Percentiles rank a stretch among this genome's conserved stretches.
Conservation (phyloP, 2,329 filamentous ascomycete genomes). For the Ophiostoma ips region DNA sequence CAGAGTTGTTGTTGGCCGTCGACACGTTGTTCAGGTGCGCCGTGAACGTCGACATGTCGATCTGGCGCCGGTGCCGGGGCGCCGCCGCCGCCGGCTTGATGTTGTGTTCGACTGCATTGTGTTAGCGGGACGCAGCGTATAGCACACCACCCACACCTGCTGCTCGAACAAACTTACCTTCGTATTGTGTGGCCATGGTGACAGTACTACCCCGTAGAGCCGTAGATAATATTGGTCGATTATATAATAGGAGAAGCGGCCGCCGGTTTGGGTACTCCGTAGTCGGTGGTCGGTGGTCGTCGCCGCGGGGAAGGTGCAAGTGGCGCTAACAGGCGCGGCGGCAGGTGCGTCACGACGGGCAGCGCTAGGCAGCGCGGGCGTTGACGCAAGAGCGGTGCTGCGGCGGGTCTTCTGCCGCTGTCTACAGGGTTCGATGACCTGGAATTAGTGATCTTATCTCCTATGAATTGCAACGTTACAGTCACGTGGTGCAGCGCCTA, state of each 20-base stretch:
- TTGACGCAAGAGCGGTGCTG: conserved; percentile 4
- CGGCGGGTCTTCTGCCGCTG: not conserved
- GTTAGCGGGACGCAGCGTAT: too few relatives aligned
- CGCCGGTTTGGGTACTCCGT: too few relatives aligned
- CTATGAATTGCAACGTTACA: not conserved
- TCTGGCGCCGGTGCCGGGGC: conserved; percentile 34
- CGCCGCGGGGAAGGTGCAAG: not conserved
- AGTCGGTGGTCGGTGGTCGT: not conserved
- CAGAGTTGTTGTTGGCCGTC: conserved; percentile 21
- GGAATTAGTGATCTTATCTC: not conserved
- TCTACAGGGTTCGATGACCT: not conserved
- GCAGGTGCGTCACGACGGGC: not conserved
- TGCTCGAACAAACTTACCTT: conserved; percentile 24
- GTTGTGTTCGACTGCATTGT: conserved; percentile 45
- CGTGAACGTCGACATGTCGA: conserved; percentile 51
- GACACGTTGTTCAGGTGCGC: conserved; percentile 41
- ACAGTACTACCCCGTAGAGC: not conserved
- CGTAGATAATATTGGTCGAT: too few relatives aligned
- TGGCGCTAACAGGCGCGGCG: not conserved
- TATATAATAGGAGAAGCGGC: not conserved
- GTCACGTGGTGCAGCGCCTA: too few relatives aligned
- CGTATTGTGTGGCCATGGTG: conserved; percentile 43
- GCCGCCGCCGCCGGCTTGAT: conserved; percentile 33
- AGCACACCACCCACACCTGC: too few relatives aligned
- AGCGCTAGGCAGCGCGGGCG: conserved; percentile 3